Base-by-base conservation (phyloP, 768 basidiomycete genomes). In the Psilocybe cyanescens region DNA sequence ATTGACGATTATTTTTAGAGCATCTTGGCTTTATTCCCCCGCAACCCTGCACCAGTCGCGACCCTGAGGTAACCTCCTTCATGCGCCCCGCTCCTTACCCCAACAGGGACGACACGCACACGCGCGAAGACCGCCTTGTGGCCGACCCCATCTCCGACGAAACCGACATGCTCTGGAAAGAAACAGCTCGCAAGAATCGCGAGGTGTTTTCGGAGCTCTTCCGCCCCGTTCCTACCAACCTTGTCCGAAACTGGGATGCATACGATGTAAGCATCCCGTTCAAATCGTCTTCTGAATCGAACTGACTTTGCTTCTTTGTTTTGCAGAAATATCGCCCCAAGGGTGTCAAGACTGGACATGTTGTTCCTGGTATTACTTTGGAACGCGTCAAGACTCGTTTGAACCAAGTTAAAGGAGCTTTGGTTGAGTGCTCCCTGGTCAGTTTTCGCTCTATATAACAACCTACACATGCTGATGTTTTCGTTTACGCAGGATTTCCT, bases 171-270 rank as follows among this genome's bases (percentile, higher is more conserved):
- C 75, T 95, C 5, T 89, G 89, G 87, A 82, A 79, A 44, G 79
- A 77, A 37, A 95, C 91, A 0, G 95, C 94, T 16, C 80, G 82
- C 61, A 83, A 76, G 76, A 98, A 98, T 72, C 81, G 93, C 57
- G 90, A 92, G 71, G 82, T 95, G 58, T 97, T 94, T 67, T 88
- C 90, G 4, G 92, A 94, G 75, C 68, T 95, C 31, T 97, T 97
- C 81, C 82, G 87, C 44, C 88, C 91, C n/a, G 86, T 94, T 14
- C 94, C 95, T 3, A 90, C 87, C 11, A 94, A 97, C 75, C 74
- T 90, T 29, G 90, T 96, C 53, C 82, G 88, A 63, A 81, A 82
- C 58, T 95, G 92, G 94, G 76, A 82, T 8, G 84, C 86, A 4
- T 97, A 95, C 71, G 87, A 90, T 55, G 91, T 91, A 66, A 30